Base-by-base conservation (phyloP, 371 early-diverging fungal genomes). In the Chytridium lagenaria region DNA sequence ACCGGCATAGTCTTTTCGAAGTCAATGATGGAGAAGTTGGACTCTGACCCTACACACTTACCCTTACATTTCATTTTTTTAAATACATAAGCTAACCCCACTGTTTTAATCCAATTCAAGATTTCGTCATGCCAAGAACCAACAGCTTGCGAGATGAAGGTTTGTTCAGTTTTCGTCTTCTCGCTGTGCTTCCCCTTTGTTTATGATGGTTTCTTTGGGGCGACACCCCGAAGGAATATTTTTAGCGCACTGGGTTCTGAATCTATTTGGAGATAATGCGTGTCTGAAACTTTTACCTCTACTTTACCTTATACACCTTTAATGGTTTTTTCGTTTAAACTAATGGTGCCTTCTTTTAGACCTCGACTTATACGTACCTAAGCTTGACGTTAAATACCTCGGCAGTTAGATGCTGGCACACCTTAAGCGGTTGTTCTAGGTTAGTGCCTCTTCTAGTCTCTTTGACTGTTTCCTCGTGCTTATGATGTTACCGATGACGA, bases 401-500 rank as follows among this genome's bases (percentile, higher is more conserved):
- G n/a, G n/a, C n/a, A n/a, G n/a, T n/a, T n/a, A n/a, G n/a, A n/a
- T n/a, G n/a, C n/a, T n/a, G n/a, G n/a, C n/a, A n/a, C n/a, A n/a
- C n/a, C n/a, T n/a, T n/a, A n/a, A n/a, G n/a, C n/a, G n/a, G n/a
- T n/a, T n/a, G n/a, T n/a, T n/a, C n/a, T n/a, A n/a, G n/a, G n/a
- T n/a, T n/a, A n/a, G n/a, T n/a, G n/a, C n/a, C n/a, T n/a, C n/a
- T n/a, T n/a, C n/a, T n/a, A 55, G 57, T 55, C 30, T 55, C 57
- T 26, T 19, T 19, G 7, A 19, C 10, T 55, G 10, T 30, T 30
- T 26, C 10, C 10, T 15, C 22, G 15, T 55, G 57, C 57, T 55
- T 55, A 7, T 55, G 57, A 55, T 55, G 57, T 15, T 30, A 26
- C 49, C 30, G 57, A 55, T 55, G 57, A 55, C 57, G 57, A 55